These are phyloP conservation scores for Zanthoxylum bungeanum DNA, from an alignment of 345 rosid genomes.

Conservation along the genomic window DNA sequence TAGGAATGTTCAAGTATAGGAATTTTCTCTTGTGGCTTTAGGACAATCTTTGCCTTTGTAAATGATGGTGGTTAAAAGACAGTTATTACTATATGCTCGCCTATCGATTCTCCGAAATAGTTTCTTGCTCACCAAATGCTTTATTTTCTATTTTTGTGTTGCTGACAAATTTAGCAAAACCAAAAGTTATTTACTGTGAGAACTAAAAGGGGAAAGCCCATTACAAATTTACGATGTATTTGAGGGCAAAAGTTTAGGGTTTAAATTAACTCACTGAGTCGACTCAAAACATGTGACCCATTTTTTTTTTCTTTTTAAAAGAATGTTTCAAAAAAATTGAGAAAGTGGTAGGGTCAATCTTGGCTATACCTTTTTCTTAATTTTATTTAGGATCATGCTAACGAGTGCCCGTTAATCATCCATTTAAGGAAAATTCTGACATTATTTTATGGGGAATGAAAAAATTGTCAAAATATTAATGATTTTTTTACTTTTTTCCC, in stretches of 20 bases:
- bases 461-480: too few species aligned
- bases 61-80: background rate
- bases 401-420: too few species aligned
- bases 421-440: too few species aligned
- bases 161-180: background rate
- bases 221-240: too few species aligned
- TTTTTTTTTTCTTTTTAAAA: too few species aligned
- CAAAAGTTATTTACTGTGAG: background rate
- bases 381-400: too few species aligned
- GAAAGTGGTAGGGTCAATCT: too few species aligned
- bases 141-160: background rate
- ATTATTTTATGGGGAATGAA: too few species aligned
- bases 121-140: conserved; percentile 7
- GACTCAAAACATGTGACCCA: background rate
- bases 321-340: background rate
- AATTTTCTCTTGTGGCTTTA: conserved; percentile 4
- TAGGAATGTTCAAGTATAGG: conserved; percentile 4
- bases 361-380: too few species aligned
- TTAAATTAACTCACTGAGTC: conserved; percentile 10
- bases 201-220: background rate
- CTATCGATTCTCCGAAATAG: conserved; percentile 6
- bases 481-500: too few species aligned
- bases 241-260: background rate
- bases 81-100: background rate
- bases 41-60: background rate